Evolutionary conservation across 805 yeast genomes (phyloP).

Genomic region (Metschnikowia baotianmanensis): DNA sequence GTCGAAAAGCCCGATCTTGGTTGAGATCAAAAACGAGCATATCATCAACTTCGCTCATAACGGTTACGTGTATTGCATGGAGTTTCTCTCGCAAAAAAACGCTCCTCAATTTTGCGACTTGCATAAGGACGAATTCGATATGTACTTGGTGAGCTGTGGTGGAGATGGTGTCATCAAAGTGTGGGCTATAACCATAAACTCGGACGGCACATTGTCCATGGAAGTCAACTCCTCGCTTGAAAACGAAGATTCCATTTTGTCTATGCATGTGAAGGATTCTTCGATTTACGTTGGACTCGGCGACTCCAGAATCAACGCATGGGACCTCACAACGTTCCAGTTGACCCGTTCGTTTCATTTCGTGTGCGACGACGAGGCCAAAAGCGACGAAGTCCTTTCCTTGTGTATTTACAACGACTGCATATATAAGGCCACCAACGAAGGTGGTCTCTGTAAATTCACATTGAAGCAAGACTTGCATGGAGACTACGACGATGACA

Average conservation of each 20-base stretch:
- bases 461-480: slow-evolving; percentile 21
- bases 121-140: slow-evolving; percentile 11
- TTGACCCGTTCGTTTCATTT: slow-evolving; percentile 46
- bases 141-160: slow-evolving; percentile 54
- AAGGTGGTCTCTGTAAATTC: slow-evolving; percentile 37
- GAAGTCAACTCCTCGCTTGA: slow-evolving; percentile 34
- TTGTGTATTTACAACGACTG: slow-evolving; percentile 54
- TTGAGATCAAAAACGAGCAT: slow-evolving; percentile 68
- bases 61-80: slow-evolving; percentile 81
- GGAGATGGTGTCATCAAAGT: slow-evolving; percentile 88
- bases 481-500: slow-evolving; percentile 7
- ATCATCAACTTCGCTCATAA: slow-evolving; percentile 82
- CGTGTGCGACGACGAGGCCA: slow-evolving; percentile 11
- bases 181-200: slow-evolving; percentile 52
- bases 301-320: slow-evolving; percentile 70
- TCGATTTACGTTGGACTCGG: slow-evolving; percentile 82
- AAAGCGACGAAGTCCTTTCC: slow-evolving; percentile 48
- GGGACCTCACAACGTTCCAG: slow-evolving; percentile 87
- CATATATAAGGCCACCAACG: slow-evolving; percentile 60
- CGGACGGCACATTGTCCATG: slow-evolving; percentile 8
- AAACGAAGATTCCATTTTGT: slow-evolving; percentile 68
- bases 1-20: slow-evolving; percentile 31
- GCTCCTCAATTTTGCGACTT: slow-evolving; percentile 23
- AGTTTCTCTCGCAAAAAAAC: slow-evolving; percentile 20
- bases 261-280: slow-evolving; percentile 61